These are phyloP conservation scores for Sphagnum magellanicum DNA, from an alignment of 228 moss, liverwort and hornwort genomes.

Conservation along the genomic window DNA sequence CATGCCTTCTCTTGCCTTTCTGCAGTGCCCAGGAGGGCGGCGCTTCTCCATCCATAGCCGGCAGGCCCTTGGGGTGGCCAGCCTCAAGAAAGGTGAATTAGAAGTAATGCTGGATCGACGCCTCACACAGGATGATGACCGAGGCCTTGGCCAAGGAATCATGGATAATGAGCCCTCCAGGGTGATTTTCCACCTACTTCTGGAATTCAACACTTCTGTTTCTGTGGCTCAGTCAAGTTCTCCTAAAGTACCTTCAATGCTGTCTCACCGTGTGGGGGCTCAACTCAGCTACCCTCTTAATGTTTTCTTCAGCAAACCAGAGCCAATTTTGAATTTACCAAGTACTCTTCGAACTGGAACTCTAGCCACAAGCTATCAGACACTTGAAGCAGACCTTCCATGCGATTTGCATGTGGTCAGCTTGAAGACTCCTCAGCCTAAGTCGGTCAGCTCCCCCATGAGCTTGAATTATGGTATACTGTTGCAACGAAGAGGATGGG, in stretches of 20 bases:
- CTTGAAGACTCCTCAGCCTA: slow-evolving; percentile 50
- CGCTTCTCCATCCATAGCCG: slow-evolving; percentile 91
- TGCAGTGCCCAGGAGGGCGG: slow-evolving; percentile 87
- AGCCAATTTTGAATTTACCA: slow-evolving; percentile 49
- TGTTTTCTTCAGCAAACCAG: slow-evolving; percentile 62
- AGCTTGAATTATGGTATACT: slow-evolving; percentile 53
- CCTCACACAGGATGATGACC: slow-evolving; percentile 67
- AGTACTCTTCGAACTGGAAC: slow-evolving; percentile 23
- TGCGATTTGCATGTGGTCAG: slow-evolving; percentile 81
- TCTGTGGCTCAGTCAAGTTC: slow-evolving; percentile 15
- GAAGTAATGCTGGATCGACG: slow-evolving; percentile 98
- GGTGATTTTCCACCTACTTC: slow-evolving; percentile 71
- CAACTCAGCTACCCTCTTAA: slow-evolving; percentile 85
- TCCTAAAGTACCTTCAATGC: slow-evolving; percentile 55
- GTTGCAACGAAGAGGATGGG: slow-evolving; percentile 72
- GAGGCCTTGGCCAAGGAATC: slow-evolving; percentile 88
- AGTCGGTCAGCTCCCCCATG: slow-evolving; percentile 15
- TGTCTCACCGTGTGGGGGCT: slow-evolving; percentile 78
- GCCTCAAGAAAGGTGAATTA: slow-evolving; percentile 75
- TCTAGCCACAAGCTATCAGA: slow-evolving; percentile 34
- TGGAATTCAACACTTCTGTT: slow-evolving; percentile 52
- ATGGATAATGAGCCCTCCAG: slow-evolving; percentile 79
- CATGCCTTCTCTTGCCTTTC: slow-evolving; percentile 85
- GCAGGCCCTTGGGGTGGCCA: slow-evolving; percentile 94
- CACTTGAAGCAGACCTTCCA: slow-evolving; percentile 57